Percentiles rank a stretch among this genome's conserved stretches.
Conservation (phyloP, 208 protist species). For the Naegleria gruberi region DNA sequence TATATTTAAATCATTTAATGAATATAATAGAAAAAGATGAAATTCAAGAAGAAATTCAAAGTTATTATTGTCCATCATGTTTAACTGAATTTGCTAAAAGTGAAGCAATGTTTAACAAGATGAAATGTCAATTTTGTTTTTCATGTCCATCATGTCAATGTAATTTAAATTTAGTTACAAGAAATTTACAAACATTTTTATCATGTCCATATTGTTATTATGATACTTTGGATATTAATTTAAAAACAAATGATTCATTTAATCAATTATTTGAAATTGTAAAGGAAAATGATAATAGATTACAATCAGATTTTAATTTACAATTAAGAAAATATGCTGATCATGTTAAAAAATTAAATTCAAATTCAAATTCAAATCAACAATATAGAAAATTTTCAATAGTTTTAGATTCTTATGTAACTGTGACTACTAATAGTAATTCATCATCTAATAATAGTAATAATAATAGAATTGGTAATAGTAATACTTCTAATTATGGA, state of each 20-base stretch:
- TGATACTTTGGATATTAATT: neutral
- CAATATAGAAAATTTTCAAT: no score
- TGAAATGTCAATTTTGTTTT: neutral
- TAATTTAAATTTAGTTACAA: neutral
- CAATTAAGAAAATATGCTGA: no score
- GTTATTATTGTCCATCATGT: neutral
- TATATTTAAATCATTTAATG: no score
- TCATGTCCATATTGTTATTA: neutral
- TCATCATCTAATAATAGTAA: no score
- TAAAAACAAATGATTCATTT: neutral
- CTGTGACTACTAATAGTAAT: no score
- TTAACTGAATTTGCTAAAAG: neutral
- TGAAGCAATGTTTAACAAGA: neutral
- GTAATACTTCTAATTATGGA: no score
- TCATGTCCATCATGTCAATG: neutral
- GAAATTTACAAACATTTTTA: neutral
- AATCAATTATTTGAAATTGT: neutral
- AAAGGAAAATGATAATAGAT: neutral
- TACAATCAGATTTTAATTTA: no score
- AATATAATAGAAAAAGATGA: neutral
- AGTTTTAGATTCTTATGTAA: no score
- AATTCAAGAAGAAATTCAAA: neutral
- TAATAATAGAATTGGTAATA: no score
- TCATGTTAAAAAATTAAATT: no score
- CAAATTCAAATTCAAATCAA: no score